Base-by-base conservation (phyloP, 805 yeast species). In the Suhomyces canberraensis region DNA sequence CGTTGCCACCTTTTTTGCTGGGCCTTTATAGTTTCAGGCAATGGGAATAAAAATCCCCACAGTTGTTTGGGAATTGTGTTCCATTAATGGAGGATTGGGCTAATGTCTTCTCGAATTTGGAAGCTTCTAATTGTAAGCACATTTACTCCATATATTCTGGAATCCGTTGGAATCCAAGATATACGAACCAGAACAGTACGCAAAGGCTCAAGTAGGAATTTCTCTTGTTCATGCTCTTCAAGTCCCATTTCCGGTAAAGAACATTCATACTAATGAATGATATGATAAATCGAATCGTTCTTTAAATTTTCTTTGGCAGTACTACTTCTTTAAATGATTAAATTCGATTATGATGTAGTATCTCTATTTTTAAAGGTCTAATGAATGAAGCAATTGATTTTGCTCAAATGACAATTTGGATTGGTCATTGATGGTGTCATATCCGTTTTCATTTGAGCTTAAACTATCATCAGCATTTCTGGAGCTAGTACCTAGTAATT, bases 41-140 rank as follows among this genome's bases (percentile, higher is more conserved):
- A 59, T 65, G 46, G 69, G 69, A n/a, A 72, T 75, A 21, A 42
- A 51, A 3, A 51, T 51, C 16, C 69, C 76, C 3, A 68, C 69
- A 39, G 58, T 70, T 3, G 60, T 73, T 18, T 59, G 75, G 14
- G 71, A 75, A 13, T 67, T 76, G 16, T 61, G 67, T 16, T 52
- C 75, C 36, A 73, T 74, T 45, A 68, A 73, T 29, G 72, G 77
- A 14, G 81, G 81, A 8, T 45, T 68, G 3, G 72, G 68, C 21
- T 75, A 75, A 52, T 50, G 73, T 3, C 58, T 75, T 27, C 73
- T 25, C 82, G 82, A 3, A 46, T 74, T 8, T 68, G 78, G 66
- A 76, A 78, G 47, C 51, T 76, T 33, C 44, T 68, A 14, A 49
- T 69, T 25, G 79, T 78, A 32, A 76, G 75, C 52, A 71, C 78